Evolutionary conservation across 2,329 filamentous ascomycete genomes (phyloP), one percentile per base, ranked within the genome.

Genomic region (Proliferodiscus dingleyae): DNA sequence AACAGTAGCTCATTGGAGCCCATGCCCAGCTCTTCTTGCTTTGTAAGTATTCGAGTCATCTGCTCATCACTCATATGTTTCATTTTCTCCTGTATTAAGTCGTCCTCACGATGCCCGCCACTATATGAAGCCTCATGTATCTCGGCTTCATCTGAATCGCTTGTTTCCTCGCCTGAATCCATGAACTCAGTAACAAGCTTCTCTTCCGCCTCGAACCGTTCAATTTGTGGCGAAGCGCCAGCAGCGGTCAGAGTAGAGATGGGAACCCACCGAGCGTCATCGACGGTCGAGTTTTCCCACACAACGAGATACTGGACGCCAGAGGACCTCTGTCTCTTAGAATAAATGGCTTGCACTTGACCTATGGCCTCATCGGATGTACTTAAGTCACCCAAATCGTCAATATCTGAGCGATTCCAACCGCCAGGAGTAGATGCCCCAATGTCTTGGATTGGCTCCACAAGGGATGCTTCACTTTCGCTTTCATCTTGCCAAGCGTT

Each of bases 21-120:
- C 34, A 86, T 66, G 7, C 83, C 83, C 3, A 86, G 67, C 59
- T 82, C 77, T 61, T 80, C 74, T 57, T 82, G 76, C 60, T 80
- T 82, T 41, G 75, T 69, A 23, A 85, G 63, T 19, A 83, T 65
- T 30, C 73, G 69, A 30, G 83, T 82, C 30, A 87, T 68, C 16
- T 75, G 71, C 61, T 83, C 81, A 51, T 88, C 75, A 69, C 62
- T 82, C 80, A 56, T 87, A 4, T 61, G 55, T 11, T 65, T 65
- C 16, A 61, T 61, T 37, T 62, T 60, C 24, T 51, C 51, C 45
- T 60, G 54, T n/a, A 54, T 21, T n/a, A 58, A 19, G 21, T 73
- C 58, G 50, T 68, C 68, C 22, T 67, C 65, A n/a, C 54, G 51
- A 9, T 49, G 41, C 5, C 30, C 34, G 10, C 54, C 49, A 15